These are phyloP conservation scores for Aspergillus japonicus DNA, from an alignment of 2,329 filamentous ascomycete species.

Conservation along the genomic window DNA sequence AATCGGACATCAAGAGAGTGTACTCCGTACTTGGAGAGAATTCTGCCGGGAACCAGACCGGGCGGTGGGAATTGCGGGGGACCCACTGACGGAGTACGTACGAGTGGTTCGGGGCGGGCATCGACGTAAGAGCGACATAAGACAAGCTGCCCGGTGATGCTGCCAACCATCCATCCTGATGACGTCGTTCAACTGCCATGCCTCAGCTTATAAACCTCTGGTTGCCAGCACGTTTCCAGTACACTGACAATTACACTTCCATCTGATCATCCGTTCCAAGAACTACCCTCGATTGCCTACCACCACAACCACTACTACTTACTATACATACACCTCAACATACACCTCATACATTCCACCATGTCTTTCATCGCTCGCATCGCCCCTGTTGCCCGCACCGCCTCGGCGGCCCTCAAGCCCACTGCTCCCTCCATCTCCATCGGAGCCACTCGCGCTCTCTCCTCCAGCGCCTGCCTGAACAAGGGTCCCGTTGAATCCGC, in stretches of 20 bases:
- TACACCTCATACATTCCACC: not conserved
- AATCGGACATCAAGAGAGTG: too few species aligned
- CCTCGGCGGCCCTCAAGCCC: slow-evolving; percentile 9
- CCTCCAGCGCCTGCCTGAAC: slow-evolving; percentile 50
- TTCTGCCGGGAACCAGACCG: not conserved
- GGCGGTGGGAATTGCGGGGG: not conserved
- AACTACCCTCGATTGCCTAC: not conserved
- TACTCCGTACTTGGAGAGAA: not conserved
- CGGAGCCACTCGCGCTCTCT: slow-evolving; percentile 43
- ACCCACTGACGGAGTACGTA: slow-evolving; percentile 1
- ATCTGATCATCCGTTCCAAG: not conserved
- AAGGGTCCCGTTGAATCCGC: slow-evolving; percentile 56
- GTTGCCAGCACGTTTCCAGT: too few species aligned
- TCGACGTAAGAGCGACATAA: slow-evolving; percentile 27
- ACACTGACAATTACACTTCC: too few species aligned
- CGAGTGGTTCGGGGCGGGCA: slow-evolving; percentile 18
- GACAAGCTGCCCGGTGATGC: not conserved
- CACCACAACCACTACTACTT: not conserved
- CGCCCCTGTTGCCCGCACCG: slow-evolving; percentile 28
- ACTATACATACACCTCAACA: not conserved
- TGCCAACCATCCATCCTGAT: not conserved
- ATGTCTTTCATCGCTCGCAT: slow-evolving; percentile 41
- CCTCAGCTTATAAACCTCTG: not conserved
- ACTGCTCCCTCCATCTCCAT: slow-evolving; percentile 18
- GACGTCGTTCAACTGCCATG: not conserved